Evolutionary conservation across 441 rosid species (phyloP).

Genomic region (Syzygium malaccense): DNA sequence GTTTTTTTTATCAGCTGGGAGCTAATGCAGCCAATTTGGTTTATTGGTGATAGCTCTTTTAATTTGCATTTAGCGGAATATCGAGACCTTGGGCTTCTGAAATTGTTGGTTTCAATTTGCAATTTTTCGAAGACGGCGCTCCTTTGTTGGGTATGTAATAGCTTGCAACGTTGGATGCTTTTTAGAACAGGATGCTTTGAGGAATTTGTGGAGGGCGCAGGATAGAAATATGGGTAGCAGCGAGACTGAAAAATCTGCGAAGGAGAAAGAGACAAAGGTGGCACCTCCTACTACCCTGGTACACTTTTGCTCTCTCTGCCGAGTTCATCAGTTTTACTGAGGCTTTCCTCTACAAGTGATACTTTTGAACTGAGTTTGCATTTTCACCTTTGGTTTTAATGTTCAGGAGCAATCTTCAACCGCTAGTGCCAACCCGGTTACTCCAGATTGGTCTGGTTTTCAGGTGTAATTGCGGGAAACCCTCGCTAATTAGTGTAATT

Average conservation of each 20-base stretch:
- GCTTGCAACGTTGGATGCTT: constrained; percentile 15
- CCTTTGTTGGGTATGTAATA: neutral
- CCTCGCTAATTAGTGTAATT: neutral
- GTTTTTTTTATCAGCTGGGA: neutral
- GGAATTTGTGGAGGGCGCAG: constrained; percentile 14
- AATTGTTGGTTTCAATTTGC: neutral
- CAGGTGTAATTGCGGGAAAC: constrained; percentile 25
- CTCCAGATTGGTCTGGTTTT: constrained; percentile 92
- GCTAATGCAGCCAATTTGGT: neutral
- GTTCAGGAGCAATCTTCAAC: constrained; percentile 66
- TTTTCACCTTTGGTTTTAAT: constrained; percentile 1
- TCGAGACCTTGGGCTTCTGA: neutral
- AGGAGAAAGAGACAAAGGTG: constrained; percentile 71
- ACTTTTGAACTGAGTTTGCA: neutral
- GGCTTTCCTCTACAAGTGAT: neutral
- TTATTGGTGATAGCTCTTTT: neutral
- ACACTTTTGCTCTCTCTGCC: constrained; percentile 4
- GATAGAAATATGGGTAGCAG: constrained; percentile 56
- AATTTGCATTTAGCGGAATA: neutral
- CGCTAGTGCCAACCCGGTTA: constrained; percentile 45
- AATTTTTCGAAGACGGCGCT: neutral
- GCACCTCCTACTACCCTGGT: constrained; percentile 60
- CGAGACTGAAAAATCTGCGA: constrained; percentile 60
- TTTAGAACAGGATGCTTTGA: constrained; percentile 44
- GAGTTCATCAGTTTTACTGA: neutral